These are phyloP conservation scores for Apiotrichum akiyoshidainum DNA, from an alignment of 1,284 basidiomycete genomes.

Conservation along the genomic window DNA sequence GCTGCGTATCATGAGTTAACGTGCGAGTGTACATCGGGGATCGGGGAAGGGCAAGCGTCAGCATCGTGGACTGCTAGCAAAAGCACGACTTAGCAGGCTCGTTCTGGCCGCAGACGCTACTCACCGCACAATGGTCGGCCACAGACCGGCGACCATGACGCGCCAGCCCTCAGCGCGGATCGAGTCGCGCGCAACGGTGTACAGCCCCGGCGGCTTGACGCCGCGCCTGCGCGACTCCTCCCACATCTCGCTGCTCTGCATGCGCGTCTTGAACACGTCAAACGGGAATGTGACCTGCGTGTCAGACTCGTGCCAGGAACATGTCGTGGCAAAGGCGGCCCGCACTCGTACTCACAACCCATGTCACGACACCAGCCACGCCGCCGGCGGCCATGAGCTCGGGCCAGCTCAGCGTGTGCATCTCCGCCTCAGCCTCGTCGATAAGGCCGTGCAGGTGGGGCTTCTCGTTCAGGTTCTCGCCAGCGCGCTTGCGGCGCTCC, in stretches of 20 bases:
- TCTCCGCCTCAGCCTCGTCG: constrained; percentile 55
- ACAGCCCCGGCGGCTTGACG: constrained; percentile 15
- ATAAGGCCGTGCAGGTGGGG: constrained; percentile 45
- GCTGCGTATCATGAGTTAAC: constrained; percentile 10
- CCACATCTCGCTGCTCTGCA: constrained; percentile 63
- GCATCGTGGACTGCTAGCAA: not conserved
- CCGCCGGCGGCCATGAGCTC: constrained; percentile 72
- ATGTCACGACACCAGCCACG: constrained; percentile 60
- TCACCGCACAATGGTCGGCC: constrained; percentile 73
- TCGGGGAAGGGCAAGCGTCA: not conserved
- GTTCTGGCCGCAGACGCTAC: constrained; percentile 30
- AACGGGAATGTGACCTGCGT: constrained; percentile 67
- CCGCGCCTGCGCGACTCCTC: constrained; percentile 49
- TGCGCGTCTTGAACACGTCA: constrained; percentile 80
- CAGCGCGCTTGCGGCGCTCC: constrained; percentile 19
- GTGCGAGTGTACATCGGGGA: not conserved
- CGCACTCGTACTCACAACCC: constrained; percentile 38
- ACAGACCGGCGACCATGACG: constrained; percentile 71
- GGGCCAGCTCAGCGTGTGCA: constrained; percentile 57
- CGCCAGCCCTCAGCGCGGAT: constrained; percentile 63
- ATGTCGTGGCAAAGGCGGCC: too few relatives aligned
- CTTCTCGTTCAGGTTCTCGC: constrained; percentile 10
- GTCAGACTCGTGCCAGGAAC: not conserved
- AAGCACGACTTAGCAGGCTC: too few relatives aligned
- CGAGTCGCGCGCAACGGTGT: constrained; percentile 52